These are phyloP conservation scores for Elsinoe batatas DNA, from an alignment of 2,329 filamentous ascomycete species.

Conservation along the genomic window DNA sequence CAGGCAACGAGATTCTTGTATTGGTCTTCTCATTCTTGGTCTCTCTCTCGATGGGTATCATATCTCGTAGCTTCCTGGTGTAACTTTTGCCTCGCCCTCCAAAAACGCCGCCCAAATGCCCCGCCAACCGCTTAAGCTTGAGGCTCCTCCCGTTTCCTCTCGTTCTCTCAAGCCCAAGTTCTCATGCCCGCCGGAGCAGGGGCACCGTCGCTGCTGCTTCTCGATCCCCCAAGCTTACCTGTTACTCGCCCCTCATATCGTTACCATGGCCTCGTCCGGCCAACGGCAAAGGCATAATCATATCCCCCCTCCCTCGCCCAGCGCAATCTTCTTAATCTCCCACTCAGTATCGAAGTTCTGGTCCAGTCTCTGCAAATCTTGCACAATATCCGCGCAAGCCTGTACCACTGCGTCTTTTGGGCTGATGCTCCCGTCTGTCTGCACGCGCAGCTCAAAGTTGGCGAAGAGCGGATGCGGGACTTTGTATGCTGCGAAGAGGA, in stretches of 20 bases:
- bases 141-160: not conserved
- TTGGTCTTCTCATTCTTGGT: not conserved
- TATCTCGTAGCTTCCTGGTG: not conserved
- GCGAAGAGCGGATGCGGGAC: slow-evolving; percentile 38
- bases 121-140: not conserved
- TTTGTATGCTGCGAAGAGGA: slow-evolving; percentile 89
- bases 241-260: not conserved
- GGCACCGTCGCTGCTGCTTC: too few species aligned
- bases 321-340: slow-evolving; percentile 72
- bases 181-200: too few species aligned
- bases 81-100: not conserved
- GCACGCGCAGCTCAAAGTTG: slow-evolving; percentile 64
- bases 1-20: not conserved
- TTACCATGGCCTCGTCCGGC: not conserved
- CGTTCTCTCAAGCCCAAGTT: too few species aligned
- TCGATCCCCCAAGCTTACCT: too few species aligned
- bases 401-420: slow-evolving; percentile 82
- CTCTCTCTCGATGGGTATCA: not conserved
- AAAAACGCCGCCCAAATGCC: not conserved
- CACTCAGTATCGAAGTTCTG: slow-evolving; percentile 89
- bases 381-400: slow-evolving; percentile 72
- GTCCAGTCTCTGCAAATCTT: slow-evolving; percentile 67
- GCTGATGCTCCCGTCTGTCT: slow-evolving; percentile 79
- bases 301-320: not conserved
- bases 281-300: not conserved